phyloP scores from a whole-genome alignment of 139 green algal genomes.

The Picochlorum sp. region DNA sequence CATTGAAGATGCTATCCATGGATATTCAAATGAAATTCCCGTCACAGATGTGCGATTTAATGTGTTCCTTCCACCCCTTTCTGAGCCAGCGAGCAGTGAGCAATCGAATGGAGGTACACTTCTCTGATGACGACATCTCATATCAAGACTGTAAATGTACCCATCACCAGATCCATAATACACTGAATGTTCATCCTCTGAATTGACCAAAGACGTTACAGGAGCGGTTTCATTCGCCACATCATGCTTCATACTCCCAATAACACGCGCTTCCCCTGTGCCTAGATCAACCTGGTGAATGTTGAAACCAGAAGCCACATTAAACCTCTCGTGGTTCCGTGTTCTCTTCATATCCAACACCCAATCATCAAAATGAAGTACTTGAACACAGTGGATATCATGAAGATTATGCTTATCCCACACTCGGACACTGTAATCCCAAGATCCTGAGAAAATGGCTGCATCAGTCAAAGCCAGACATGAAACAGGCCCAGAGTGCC shows the following conservation, averaged over 20 bases:
- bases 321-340: not conserved
- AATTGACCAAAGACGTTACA: slow-evolving; percentile 40
- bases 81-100: too few species aligned
- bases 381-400: slow-evolving; percentile 18
- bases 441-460: slow-evolving; percentile 28
- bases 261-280: not conserved
- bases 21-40: slow-evolving; percentile 48
- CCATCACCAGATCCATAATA: slow-evolving; percentile 45
- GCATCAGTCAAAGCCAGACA: slow-evolving; percentile 32
- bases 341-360: slow-evolving; percentile 33
- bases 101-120: too few species aligned
- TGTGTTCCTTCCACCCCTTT: slow-evolving; percentile 9
- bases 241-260: not conserved
- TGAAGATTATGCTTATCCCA: slow-evolving; percentile 19
- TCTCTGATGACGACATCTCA: too few species aligned
- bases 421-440: slow-evolving; percentile 49
- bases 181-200: slow-evolving; percentile 35
- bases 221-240: not conserved
- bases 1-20: slow-evolving; percentile 42
- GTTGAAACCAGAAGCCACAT: slow-evolving; percentile 8
- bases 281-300: slow-evolving; percentile 7
- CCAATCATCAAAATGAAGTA: slow-evolving; percentile 55
- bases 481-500: slow-evolving; percentile 54
- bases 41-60: slow-evolving; percentile 14
- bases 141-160: slow-evolving; percentile 15